A percentile compares a stretch with the other conserved stretches of the same genome.
Evolutionary conservation across 1,139 yeast genomes (phyloP).

Genomic region (Scheffersomyces cryptocercus): DNA sequence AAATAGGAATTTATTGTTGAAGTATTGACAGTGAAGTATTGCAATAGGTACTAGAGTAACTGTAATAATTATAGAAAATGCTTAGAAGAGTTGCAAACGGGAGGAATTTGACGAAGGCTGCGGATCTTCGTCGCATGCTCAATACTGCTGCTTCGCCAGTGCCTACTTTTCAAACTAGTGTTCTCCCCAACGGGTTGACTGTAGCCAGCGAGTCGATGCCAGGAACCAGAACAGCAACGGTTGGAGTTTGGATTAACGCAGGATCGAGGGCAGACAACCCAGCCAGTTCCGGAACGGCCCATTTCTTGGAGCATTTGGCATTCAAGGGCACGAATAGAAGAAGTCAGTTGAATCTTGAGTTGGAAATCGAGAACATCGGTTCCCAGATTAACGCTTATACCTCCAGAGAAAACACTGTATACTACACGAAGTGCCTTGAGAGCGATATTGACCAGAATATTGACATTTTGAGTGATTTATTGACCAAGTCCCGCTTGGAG

Average conservation of each 20-base stretch:
- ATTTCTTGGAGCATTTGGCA: conserved; percentile 92
- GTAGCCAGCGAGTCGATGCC: conserved; percentile 92
- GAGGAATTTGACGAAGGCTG: no score
- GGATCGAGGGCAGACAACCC: conserved; percentile 96
- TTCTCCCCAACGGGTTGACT: conserved; percentile 81
- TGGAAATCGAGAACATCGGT: conserved; percentile 94
- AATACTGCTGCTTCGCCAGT: conserved; percentile 8
- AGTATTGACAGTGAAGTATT: no score
- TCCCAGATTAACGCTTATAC: conserved; percentile 97
- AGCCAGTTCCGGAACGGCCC: conserved; percentile 91
- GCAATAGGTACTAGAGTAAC: no score
- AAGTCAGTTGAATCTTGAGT: conserved; percentile 80
- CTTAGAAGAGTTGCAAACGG: no score
- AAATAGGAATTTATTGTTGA: no score
- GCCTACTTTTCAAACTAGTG: conserved; percentile 47
- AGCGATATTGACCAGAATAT: conserved; percentile 83
- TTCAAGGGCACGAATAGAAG: conserved; percentile 89
- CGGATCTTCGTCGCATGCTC: no score
- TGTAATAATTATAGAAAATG: no score
- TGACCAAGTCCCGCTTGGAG: conserved; percentile 83
- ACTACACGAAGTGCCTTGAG: conserved; percentile 85
- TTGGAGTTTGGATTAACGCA: conserved; percentile 96
- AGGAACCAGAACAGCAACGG: conserved; percentile 90
- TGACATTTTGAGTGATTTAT: conserved; percentile 84
- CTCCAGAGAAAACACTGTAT: conserved; percentile 94